phyloP scores from a whole-genome alignment of 257 asterid species.

The Agastache rugosa region DNA sequence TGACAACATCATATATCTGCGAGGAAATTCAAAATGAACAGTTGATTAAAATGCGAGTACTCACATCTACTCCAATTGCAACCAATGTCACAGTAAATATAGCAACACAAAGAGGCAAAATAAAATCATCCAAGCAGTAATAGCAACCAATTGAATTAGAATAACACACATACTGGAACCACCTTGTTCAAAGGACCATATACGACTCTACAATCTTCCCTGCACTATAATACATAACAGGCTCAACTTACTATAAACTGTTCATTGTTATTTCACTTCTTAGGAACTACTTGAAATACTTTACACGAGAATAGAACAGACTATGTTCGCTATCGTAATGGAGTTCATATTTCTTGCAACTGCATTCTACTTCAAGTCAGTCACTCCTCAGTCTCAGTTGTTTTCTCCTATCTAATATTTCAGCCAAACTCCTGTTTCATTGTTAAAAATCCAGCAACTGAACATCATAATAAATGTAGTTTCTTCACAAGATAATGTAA shows the following conservation, averaged over 20 bases:
- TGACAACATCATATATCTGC: conserved; percentile 94
- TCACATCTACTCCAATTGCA: conserved; percentile 16
- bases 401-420: neutral
- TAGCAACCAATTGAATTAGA: neutral
- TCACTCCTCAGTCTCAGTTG: conserved; percentile 4
- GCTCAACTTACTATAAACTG: neutral
- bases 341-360: conserved; percentile 3
- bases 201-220: neutral
- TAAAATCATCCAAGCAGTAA: conserved; percentile 7
- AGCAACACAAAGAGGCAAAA: conserved; percentile 6
- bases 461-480: neutral
- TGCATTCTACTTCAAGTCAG: conserved; percentile 13
- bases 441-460: neutral
- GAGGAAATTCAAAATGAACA: conserved; percentile 23
- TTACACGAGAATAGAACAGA: neutral
- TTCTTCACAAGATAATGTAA: conserved; percentile 11
- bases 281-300: conserved; percentile 14
- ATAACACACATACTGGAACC: neutral
- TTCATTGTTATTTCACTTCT: conserved; percentile 18
- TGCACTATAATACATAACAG: neutral
- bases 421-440: conserved; percentile 24
- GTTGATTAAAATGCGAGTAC: conserved; percentile 16
- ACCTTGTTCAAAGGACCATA: conserved; percentile 17
- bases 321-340: neutral
- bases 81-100: conserved; percentile 22